Base-by-base conservation (phyloP, 1,139 yeast species). In the Sugiyamaella pinicola region DNA sequence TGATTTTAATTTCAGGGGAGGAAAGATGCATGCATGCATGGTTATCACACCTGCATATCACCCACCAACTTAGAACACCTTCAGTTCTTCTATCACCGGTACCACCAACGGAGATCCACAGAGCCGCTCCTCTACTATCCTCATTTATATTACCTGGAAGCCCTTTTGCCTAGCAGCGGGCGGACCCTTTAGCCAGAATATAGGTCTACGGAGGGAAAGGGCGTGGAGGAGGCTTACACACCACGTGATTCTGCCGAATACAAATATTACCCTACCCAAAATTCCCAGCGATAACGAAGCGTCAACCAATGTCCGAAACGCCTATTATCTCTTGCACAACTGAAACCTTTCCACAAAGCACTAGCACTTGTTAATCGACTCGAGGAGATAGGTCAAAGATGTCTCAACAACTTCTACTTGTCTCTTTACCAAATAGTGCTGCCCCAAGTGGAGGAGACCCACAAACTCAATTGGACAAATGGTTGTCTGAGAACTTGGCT, bases 391-490 rank as follows among this genome's bases (percentile, higher is more conserved):
- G 43, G 17, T 2, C 10, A 33, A 31, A 21, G 18, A 46, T 46
- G 49, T 39, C 49, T 7, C 21, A 37, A 38, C 49, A 47, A 47
- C 45, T 47, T 29, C 18, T 47, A 17, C 40, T 79, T 52, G 64
- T 79, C 38, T 77, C 82, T 12, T 68, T 79, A 45, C 83, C 83
- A 10, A 64, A 71, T 41, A 74, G 71, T 54, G 80, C 81, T 1
- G 74, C 75, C 13, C 82, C 83, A 1, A 70, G 73, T 18, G 72
- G 75, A 18, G 73, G 77, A 61, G 76, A 57, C 63, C 76, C 62
- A 31, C 73, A 61, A 64, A 69, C 67, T 28, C 69, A 69, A 65
- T 69, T 55, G 66, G 71, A 58, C 62, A 67, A 44, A 68, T 79
- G 81, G 75, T 57, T 69, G 55, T 55, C 61, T 51, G 62, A 64